These are phyloP conservation scores for Saprolegnia diclina DNA, from an alignment of 352 stramenopile genomes.

Conservation along the genomic window DNA sequence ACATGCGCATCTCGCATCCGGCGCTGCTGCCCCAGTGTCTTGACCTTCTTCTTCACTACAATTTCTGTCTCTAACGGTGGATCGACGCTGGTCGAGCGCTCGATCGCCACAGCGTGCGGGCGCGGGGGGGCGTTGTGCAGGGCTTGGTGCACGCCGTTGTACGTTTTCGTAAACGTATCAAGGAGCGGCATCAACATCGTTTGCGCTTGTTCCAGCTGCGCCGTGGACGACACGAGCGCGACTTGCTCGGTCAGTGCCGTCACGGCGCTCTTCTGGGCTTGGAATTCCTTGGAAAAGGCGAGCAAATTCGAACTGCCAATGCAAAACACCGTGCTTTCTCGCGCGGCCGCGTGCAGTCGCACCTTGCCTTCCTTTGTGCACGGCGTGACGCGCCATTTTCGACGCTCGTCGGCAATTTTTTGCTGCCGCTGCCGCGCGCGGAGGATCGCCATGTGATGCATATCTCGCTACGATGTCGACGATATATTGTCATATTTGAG, in stretches of 20 bases:
- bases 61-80: too few relatives aligned
- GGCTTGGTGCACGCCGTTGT: slow-evolving; percentile 35
- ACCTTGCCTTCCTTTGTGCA: slow-evolving; percentile 53
- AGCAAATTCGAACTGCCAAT: slow-evolving; percentile 18
- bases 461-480: neutral
- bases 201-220: slow-evolving; percentile 55
- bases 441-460: neutral
- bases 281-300: neutral
- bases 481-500: neutral
- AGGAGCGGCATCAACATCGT: slow-evolving; percentile 63
- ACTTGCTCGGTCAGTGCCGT: slow-evolving; percentile 40
- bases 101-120: neutral
- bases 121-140: neutral
- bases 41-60: slow-evolving; percentile 8
- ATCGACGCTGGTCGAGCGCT: neutral
- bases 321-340: slow-evolving; percentile 9
- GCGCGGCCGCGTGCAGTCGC: neutral
- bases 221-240: slow-evolving; percentile 36
- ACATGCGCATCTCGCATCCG: slow-evolving; percentile 44
- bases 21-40: slow-evolving; percentile 33
- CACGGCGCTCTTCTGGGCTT: neutral
- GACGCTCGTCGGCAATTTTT: slow-evolving; percentile 44
- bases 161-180: slow-evolving; percentile 41
- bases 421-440: slow-evolving; percentile 32
- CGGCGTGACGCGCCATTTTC: slow-evolving; percentile 46